Base-by-base conservation (phyloP, 495 filamentous ascomycete species). In the Neurospora africana region DNA sequence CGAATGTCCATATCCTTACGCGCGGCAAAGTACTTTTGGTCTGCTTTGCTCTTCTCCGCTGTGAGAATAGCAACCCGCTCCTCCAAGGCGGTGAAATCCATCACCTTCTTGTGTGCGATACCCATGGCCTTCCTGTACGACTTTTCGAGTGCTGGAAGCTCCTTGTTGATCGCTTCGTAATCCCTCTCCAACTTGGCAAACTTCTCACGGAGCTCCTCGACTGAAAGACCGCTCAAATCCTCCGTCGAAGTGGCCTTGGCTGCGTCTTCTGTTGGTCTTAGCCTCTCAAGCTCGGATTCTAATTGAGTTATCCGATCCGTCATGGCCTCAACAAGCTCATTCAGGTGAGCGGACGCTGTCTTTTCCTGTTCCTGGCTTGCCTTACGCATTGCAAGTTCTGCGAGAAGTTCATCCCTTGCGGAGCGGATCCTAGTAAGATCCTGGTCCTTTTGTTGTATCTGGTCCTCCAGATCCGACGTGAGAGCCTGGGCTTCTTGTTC, bases 21-120 rank as follows among this genome's bases (percentile, higher is more conserved):
- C 17, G 93, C 92, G 5, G 90, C 90, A 77, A 98, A 98, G 79
- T 97, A 99, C 81, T 98, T 98, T 79, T 98, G 94, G 76, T 98
- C 94, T 0, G 96, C 96, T 78, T 97, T 98, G 40, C 89, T 88
- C 81, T 98, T 99, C 80, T 99, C 95, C 0, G 93, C 94, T 4
- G 85, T 87, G 11, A 95, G 83, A 6, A 91, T 83, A 35, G 87
- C 85, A 44, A 96, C 83, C 73, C 90, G 90, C 67, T 98, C 94
- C 82, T 98, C 95, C 75, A 91, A 81, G 3, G 86, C 87, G 8
- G 84, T 79, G 69, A 91, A 87, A 72, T 95, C 93, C 71, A 89
- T 85, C 23, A 97, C 89, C 80, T 97, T 98, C 79, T 92, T 93
- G 21, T 90, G 89, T n/a, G 92, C 92, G 35, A 97, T 80, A 19